phyloP scores from a whole-genome alignment of 768 basidiomycete genomes.

The Melanogaster broomeanus region DNA sequence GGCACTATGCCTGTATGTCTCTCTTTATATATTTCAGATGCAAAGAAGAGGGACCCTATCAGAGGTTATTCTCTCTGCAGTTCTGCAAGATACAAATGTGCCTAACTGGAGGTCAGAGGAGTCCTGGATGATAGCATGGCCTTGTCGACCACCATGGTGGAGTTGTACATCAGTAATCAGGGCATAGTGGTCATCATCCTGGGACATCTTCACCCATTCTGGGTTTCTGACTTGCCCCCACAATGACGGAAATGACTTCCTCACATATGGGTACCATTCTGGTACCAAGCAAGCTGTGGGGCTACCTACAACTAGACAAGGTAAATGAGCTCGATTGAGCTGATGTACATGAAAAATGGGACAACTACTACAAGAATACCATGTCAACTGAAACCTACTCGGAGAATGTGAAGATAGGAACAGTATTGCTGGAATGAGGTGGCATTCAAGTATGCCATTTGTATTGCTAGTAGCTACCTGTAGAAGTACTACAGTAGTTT shows the following conservation, averaged over 20 bases:
- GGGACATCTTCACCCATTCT: conserved; percentile 8
- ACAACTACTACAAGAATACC: not conserved
- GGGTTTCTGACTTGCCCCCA: conserved; percentile 10
- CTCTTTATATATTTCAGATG: too few species aligned
- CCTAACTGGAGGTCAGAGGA: not conserved
- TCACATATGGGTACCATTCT: not conserved
- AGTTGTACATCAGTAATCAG: not conserved
- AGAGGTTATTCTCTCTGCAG: too few species aligned
- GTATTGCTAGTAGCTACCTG: too few species aligned
- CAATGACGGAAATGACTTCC: conserved; percentile 6
- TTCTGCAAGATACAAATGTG: too few species aligned
- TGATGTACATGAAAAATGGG: not conserved
- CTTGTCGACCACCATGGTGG: not conserved
- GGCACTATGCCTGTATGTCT: too few species aligned
- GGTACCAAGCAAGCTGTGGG: conserved; percentile 13
- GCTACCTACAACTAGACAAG: not conserved
- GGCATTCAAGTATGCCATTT: too few species aligned
- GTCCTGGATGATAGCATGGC: not conserved
- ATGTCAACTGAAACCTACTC: not conserved
- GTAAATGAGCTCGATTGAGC: not conserved
- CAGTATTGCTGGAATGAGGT: not conserved
- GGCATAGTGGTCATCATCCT: not conserved
- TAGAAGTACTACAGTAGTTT: too few species aligned
- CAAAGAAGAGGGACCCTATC: too few species aligned
- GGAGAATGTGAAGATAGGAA: not conserved